A percentile compares a stretch with the other conserved stretches of the same genome.
phyloP scores from a whole-genome alignment of 495 filamentous ascomycete species.

The Hypoxylon perforatum region DNA sequence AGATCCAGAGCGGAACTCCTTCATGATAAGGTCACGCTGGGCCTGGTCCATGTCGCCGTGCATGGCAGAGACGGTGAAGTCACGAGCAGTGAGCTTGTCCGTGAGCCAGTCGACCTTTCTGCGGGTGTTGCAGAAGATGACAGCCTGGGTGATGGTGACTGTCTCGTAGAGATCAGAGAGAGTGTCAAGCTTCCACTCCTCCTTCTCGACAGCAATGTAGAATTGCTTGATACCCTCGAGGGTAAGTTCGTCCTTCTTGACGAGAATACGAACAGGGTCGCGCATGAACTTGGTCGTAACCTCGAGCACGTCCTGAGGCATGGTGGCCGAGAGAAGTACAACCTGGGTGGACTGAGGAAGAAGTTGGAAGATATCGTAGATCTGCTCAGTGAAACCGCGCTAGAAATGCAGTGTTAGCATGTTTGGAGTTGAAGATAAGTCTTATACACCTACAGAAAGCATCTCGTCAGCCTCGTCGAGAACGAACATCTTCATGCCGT shows the following conservation, averaged over 20 bases:
- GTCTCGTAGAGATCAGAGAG: slow-evolving; percentile 99
- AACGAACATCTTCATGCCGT: slow-evolving; percentile 98
- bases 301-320: slow-evolving; percentile 98
- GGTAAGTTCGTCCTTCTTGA: slow-evolving; percentile 99
- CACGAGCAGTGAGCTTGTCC: slow-evolving; percentile 95
- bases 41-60: slow-evolving; percentile 99
- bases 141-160: slow-evolving; percentile 98
- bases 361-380: slow-evolving; percentile 99
- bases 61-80: slow-evolving; percentile 99
- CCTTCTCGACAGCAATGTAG: slow-evolving; percentile 99
- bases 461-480: slow-evolving; percentile 99
- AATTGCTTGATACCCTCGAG: slow-evolving; percentile 99
- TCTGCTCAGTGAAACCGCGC: slow-evolving; percentile 99
- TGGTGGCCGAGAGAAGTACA: slow-evolving; percentile 94
- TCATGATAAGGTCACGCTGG: slow-evolving; percentile 99
- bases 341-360: slow-evolving; percentile 98
- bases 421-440: background rate
- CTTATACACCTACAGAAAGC: slow-evolving; percentile 75
- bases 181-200: slow-evolving; percentile 99
- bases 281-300: slow-evolving; percentile 99
- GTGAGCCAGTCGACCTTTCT: slow-evolving; percentile 99
- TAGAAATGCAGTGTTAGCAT: slow-evolving; percentile 49
- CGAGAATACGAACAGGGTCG: slow-evolving; percentile 97
- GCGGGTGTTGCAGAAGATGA: slow-evolving; percentile 99
- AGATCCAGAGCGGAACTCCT: slow-evolving; percentile 98